Percentiles rank a stretch among this genome's conserved stretches.
Evolutionary conservation across 2,329 filamentous ascomycete genomes (phyloP).

Genomic region (Metarhizium humberi): DNA sequence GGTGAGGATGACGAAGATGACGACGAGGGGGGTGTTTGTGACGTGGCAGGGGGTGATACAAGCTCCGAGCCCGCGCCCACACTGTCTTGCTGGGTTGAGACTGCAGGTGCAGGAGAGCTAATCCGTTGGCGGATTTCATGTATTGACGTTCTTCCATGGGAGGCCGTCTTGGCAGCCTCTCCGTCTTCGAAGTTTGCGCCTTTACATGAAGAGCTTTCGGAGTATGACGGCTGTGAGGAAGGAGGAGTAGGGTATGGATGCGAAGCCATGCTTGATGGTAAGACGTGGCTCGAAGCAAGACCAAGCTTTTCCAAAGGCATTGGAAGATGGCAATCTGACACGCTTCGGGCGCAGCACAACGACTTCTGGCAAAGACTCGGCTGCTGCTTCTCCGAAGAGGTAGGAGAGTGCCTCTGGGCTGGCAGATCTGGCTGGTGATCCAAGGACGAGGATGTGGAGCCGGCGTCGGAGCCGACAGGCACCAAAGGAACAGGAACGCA

Average conservation of each 20-base stretch:
- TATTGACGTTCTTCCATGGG: not conserved
- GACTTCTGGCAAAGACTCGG: conserved; percentile 16
- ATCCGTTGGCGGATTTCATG: not conserved
- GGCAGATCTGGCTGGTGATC: conserved; percentile 13
- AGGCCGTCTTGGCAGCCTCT: conserved; percentile 12
- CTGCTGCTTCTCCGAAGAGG: conserved; percentile 17
- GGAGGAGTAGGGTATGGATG: conserved; percentile 49
- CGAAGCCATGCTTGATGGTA: conserved; percentile 15
- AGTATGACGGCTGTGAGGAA: conserved; percentile 37
- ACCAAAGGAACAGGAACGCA: conserved; percentile 31
- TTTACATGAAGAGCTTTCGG: conserved; percentile 20
- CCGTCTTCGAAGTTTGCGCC: conserved; percentile 15
- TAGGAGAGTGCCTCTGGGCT: conserved; percentile 20
- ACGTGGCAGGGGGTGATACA: conserved; percentile 1
- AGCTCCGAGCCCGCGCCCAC: not conserved
- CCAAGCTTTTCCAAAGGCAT: conserved; percentile 9
- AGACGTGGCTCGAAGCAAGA: conserved; percentile 13
- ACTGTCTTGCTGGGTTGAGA: not conserved
- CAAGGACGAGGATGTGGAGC: conserved; percentile 7
- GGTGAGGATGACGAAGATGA: conserved; percentile 22
- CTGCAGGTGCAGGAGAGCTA: not conserved
- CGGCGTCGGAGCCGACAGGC: conserved; percentile 21
- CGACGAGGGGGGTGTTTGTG: not conserved
- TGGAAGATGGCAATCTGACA: conserved; percentile 6
- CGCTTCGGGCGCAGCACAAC: conserved; percentile 15